Evolutionary conservation across 805 yeast genomes (phyloP), one percentile per base, ranked within the genome.

Genomic region (Metschnikowia picachoensis): DNA sequence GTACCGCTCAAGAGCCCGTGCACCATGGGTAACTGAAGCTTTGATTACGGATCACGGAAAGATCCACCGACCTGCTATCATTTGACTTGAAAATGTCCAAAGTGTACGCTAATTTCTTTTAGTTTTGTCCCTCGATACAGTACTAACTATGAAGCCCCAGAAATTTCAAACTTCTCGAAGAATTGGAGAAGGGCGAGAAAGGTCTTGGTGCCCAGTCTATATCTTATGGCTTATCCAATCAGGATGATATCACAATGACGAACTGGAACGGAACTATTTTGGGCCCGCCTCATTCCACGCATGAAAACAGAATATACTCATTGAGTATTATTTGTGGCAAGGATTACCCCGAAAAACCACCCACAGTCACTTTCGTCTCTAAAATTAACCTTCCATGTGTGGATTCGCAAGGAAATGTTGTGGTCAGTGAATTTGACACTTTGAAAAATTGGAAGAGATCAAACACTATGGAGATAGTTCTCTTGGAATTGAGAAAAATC

Each of bases 191-290:
- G 60, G 99, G 99, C 40, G 99, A 94, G 64, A 94, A 94, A 66
- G 99, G 99, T 16, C 74, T 87, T 39, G 97, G 98, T 16, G 94
- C 97, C 25, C 98, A 94, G 66, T 87, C 96, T 13, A 91, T 96
- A 64, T 92, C 98, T 17, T 89, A 94, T 60, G 99, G 99, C 0
- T 76, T 94, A 39, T 82, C 88, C 20, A 92, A 88, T 59, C 82
- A 85, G 51, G 96, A 87, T 59, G 99, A 94, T 64, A 87, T 91
- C 55, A 73, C 90, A 42, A 88, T 94, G 95, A 86, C 96, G 10
- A 69, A 85, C 59, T 94, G 99, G 99, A 94, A 91, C 68, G 99
- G 97, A 11, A 94, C 99, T 30, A 92, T 94, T 43, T 73, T 94
- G 53, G 99, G 99, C 0, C 99, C 99, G 4, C 99, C 99, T 31